A percentile compares a stretch with the other conserved stretches of the same genome.
phyloP scores from a whole-genome alignment of 352 stramenopile genomes.

The Phytophthora tentaculata region DNA sequence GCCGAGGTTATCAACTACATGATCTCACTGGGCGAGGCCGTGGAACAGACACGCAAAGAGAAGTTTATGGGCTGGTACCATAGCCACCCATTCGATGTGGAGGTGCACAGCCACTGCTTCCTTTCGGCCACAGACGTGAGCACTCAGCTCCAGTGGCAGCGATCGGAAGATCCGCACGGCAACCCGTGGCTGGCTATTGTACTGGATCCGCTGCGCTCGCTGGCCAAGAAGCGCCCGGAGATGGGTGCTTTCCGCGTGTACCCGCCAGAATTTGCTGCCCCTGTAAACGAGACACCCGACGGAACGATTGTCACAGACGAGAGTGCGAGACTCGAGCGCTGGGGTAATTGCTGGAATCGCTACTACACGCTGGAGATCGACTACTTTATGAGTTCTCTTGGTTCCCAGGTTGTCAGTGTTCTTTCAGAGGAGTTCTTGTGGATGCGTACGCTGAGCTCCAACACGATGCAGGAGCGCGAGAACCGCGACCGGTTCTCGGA shows the following conservation, averaged over 20 bases:
- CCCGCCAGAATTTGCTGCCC: slow-evolving; percentile 94
- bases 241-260: slow-evolving; percentile 98
- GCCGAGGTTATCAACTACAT: slow-evolving; percentile 99
- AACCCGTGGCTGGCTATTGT: slow-evolving; percentile 99
- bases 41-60: slow-evolving; percentile 95
- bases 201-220: slow-evolving; percentile 95
- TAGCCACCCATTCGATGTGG: slow-evolving; percentile 98
- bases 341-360: slow-evolving; percentile 96
- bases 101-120: slow-evolving; percentile 97
- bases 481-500: slow-evolving; percentile 91
- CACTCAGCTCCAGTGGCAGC: slow-evolving; percentile 98
- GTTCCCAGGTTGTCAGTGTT: slow-evolving; percentile 91
- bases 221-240: slow-evolving; percentile 94
- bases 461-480: slow-evolving; percentile 90
- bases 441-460: slow-evolving; percentile 91
- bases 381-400: slow-evolving; percentile 96
- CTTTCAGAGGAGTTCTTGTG: slow-evolving; percentile 95
- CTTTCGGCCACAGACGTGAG: slow-evolving; percentile 97
- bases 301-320: slow-evolving; percentile 94
- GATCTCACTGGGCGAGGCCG: slow-evolving; percentile 96
- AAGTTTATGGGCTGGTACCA: slow-evolving; percentile 99
- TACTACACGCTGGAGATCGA: slow-evolving; percentile 87
- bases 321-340: slow-evolving; percentile 93
- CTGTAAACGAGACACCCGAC: slow-evolving; percentile 95
- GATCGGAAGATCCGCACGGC: slow-evolving; percentile 94